Evolutionary conservation across 768 basidiomycete species (phyloP).

Genomic region (Pisolithus albus): DNA sequence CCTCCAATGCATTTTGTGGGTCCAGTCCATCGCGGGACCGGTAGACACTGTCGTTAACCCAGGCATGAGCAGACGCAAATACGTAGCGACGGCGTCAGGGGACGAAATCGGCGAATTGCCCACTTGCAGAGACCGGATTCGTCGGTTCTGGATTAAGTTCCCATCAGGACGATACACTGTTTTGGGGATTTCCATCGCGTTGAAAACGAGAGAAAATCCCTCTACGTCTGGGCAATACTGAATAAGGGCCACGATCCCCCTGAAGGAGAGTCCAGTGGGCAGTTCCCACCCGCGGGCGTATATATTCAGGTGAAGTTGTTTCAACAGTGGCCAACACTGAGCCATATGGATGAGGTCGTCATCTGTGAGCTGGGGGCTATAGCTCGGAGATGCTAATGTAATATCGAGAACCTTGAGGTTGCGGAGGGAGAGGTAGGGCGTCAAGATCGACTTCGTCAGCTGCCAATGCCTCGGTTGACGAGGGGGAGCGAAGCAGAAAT

Average conservation of each 20-base stretch:
- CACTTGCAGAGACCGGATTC: neutral
- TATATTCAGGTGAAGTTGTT: neutral
- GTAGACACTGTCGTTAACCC: neutral
- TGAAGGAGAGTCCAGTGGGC: neutral
- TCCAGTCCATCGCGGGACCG: neutral
- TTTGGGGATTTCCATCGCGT: neutral
- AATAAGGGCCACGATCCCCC: neutral
- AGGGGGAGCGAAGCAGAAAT: neutral
- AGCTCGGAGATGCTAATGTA: neutral
- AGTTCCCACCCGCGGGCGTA: neutral
- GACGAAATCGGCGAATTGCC: neutral
- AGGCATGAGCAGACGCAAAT: neutral
- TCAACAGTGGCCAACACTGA: neutral
- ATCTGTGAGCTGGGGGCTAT: neutral
- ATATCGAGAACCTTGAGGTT: neutral
- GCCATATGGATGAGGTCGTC: neutral
- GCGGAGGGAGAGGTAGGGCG: neutral
- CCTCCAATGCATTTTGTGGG: neutral
- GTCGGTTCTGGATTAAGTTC: neutral
- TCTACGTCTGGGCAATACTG: neutral
- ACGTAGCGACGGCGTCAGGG: neutral
- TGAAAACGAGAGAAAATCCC: neutral
- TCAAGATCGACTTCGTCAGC: neutral
- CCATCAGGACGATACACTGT: neutral
- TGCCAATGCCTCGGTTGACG: neutral